phyloP scores from a whole-genome alignment of 345 rosid genomes.

The Acer negundo region DNA sequence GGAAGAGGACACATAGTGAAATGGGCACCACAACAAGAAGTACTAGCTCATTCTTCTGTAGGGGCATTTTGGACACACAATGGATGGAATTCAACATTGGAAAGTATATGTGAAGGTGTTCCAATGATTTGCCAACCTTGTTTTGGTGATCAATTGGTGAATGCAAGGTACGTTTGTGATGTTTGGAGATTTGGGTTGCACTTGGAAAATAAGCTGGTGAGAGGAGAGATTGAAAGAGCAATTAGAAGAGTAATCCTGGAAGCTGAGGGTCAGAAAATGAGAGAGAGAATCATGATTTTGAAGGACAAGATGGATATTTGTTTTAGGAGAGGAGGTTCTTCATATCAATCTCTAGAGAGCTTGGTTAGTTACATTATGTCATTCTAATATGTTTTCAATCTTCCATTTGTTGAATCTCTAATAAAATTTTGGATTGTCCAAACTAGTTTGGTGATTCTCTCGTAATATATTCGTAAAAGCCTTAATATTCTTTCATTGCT shows the following conservation, averaged over 20 bases:
- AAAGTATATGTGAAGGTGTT: conserved; percentile 65
- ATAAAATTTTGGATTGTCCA: too few relatives aligned
- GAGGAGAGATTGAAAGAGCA: conserved; percentile 38
- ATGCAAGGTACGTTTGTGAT: conserved; percentile 47
- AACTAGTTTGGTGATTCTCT: too few relatives aligned
- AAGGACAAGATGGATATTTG: conserved; percentile 40
- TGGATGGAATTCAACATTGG: conserved; percentile 78
- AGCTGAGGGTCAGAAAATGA: conserved; percentile 39
- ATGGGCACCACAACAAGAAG: conserved; percentile 72
- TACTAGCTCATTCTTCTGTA: conserved; percentile 51
- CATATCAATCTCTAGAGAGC: conserved; percentile 37
- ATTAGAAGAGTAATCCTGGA: conserved; percentile 37
- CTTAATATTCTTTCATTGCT: too few relatives aligned
- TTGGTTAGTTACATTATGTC: conserved; percentile 38
- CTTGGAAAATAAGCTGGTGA: conserved; percentile 40
- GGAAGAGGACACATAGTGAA: conserved; percentile 53
- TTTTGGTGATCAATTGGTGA: conserved; percentile 61
- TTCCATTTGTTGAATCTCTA: too few relatives aligned
- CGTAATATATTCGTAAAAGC: too few relatives aligned
- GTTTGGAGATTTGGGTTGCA: conserved; percentile 63
- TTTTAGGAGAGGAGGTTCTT: conserved; percentile 42
- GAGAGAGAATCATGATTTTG: conserved; percentile 29
- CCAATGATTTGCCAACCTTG: conserved; percentile 76
- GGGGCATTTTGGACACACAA: conserved; percentile 71
- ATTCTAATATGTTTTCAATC: conserved; percentile 12